Percentiles rank a stretch among this genome's conserved stretches.
phyloP scores from a whole-genome alignment of 768 basidiomycete genomes.

The Mrakia frigida region DNA sequence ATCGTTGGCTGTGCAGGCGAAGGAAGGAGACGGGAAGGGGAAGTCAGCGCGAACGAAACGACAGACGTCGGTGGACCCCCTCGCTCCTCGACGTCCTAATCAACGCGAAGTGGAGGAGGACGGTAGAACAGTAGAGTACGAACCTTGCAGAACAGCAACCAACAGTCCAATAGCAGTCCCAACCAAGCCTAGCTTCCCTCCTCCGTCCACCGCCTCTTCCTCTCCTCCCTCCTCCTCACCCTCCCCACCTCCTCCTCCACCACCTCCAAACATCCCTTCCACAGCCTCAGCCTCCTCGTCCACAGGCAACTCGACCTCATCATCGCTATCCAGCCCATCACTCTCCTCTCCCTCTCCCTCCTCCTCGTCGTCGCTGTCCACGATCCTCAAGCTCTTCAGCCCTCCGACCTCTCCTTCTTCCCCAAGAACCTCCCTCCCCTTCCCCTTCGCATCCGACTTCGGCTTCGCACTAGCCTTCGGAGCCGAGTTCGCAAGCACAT shows the following conservation, averaged over 20 bases:
- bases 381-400: constrained; percentile 44
- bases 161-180: constrained; percentile 74
- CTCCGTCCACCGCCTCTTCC: constrained; percentile 49
- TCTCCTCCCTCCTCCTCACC: constrained; percentile 54
- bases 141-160: constrained; percentile 82
- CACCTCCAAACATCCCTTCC: constrained; percentile 30
- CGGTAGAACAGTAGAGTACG: too few species aligned
- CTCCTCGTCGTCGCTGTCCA: constrained; percentile 45
- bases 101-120: background rate
- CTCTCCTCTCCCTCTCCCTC: constrained; percentile 27
- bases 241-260: constrained; percentile 44
- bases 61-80: background rate
- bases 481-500: constrained; percentile 57
- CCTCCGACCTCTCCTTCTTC: constrained; percentile 28
- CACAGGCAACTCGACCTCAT: constrained; percentile 26
- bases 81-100: background rate
- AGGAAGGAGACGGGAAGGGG: background rate
- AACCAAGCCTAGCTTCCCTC: constrained; percentile 60
- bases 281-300: constrained; percentile 10
- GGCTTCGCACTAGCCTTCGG: background rate
- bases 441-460: constrained; percentile 9
- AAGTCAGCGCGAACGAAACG: background rate
- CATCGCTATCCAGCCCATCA: constrained; percentile 32
- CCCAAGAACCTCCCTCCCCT: constrained; percentile 39
- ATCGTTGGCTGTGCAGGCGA: constrained; percentile 37